Percentiles rank a stretch among this genome's conserved stretches.
These are phyloP conservation scores for Aristolochia contorta DNA, from an alignment of 164 flowering plant species.

Conservation along the genomic window DNA sequence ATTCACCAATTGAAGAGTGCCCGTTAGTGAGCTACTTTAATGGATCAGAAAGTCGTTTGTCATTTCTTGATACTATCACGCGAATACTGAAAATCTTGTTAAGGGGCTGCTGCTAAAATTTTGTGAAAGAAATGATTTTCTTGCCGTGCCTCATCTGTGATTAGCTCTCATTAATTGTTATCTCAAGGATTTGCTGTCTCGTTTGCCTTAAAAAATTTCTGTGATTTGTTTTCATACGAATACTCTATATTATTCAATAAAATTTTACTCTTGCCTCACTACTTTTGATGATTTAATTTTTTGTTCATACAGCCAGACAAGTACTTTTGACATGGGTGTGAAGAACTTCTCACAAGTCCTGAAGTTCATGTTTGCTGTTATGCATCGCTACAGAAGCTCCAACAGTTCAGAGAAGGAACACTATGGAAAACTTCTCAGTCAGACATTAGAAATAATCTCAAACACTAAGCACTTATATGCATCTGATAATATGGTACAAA, in stretches of 20 bases:
- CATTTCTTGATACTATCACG: no score
- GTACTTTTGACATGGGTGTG: slow-evolving; percentile 32
- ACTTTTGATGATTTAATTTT: slow-evolving; percentile 1
- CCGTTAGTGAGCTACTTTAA: no score
- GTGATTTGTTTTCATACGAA: no score
- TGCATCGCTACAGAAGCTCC: slow-evolving; percentile 31
- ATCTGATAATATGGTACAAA: slow-evolving; percentile 48
- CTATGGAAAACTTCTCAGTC: slow-evolving; percentile 46
- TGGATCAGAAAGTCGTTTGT: no score
- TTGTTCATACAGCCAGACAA: slow-evolving; percentile 40
- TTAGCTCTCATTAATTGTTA: no score
- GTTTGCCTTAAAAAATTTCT: no score
- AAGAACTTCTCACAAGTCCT: slow-evolving; percentile 29
- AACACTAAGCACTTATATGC: slow-evolving; percentile 42
- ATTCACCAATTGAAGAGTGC: no score
- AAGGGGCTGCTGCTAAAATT: no score
- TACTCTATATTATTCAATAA: neutral
- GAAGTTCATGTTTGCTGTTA: slow-evolving; percentile 39
- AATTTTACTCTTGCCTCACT: neutral
- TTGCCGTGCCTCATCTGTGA: no score
- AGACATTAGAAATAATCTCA: slow-evolving; percentile 53
- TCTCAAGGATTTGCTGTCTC: no score
- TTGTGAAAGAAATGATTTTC: no score
- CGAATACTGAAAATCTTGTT: no score
- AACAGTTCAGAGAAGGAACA: slow-evolving; percentile 20